Conservation (phyloP, 2,329 filamentous ascomycete species). For the Orbilia javanica region DNA sequence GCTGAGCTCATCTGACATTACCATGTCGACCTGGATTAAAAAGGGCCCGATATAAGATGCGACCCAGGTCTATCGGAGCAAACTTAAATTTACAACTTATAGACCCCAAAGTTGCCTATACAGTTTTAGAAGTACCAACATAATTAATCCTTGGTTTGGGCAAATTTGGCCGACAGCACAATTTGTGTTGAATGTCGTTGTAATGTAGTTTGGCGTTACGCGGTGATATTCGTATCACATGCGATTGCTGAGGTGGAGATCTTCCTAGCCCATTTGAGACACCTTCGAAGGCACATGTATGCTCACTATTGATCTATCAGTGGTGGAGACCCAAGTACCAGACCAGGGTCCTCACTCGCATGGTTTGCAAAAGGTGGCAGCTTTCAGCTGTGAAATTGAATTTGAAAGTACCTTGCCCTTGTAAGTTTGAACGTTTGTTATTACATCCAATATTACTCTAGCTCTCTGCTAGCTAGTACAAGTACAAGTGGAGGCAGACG, state of each 20-base stretch:
- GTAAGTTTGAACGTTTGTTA: too few relatives aligned
- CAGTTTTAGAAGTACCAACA: background rate
- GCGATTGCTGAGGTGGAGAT: background rate
- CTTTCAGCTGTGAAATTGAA: too few relatives aligned
- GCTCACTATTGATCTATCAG: background rate
- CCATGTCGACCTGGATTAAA: background rate
- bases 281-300: background rate
- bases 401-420: too few relatives aligned
- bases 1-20: background rate
- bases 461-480: background rate
- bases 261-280: background rate
- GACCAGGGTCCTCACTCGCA: too few relatives aligned
- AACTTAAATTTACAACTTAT: background rate
- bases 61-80: too few relatives aligned
- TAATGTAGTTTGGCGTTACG: conserved; percentile 23
- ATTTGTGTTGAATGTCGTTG: conserved; percentile 42
- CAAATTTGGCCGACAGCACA: background rate
- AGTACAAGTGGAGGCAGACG: background rate
- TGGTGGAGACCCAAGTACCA: too few relatives aligned
- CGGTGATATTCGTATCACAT: conserved; percentile 19
- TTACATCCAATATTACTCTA: too few relatives aligned
- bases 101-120: background rate
- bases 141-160: background rate
- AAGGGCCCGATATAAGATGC: background rate
- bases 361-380: too few relatives aligned